Evolutionary conservation across 371 early-diverging fungal species (phyloP).

Genomic region (Zopfochytrium polystomum): DNA sequence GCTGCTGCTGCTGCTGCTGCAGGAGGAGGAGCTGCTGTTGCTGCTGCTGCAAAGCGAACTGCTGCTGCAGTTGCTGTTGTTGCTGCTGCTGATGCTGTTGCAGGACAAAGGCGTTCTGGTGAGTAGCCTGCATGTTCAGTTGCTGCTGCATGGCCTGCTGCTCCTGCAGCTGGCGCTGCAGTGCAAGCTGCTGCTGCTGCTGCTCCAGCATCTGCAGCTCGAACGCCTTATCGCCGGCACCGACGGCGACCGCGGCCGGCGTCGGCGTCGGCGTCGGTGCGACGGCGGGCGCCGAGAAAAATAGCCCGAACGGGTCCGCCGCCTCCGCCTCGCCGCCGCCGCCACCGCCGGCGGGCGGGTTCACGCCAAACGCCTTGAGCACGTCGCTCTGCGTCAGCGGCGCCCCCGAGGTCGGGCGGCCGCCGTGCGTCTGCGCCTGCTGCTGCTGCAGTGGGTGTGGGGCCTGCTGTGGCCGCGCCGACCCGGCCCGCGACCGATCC

Average conservation of each 20-base stretch:
- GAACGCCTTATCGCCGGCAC: too few relatives aligned
- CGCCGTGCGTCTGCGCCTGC: too few relatives aligned
- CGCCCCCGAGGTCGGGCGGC: too few relatives aligned
- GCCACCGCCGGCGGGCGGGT: background rate
- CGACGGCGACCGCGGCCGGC: background rate
- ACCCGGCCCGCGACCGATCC: too few relatives aligned
- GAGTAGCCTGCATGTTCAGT: slow-evolving; percentile 1
- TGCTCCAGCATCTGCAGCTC: background rate
- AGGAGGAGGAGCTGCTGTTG: slow-evolving; percentile 5
- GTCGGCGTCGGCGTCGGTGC: too few relatives aligned
- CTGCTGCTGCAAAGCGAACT: background rate
- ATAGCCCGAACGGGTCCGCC: background rate
- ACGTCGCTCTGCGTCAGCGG: too few relatives aligned
- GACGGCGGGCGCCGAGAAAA: background rate
- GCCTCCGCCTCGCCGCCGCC: too few relatives aligned
- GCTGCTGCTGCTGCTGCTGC: slow-evolving; percentile 25
- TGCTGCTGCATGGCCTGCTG: background rate
- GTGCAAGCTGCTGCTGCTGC: background rate
- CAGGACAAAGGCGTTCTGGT: slow-evolving; percentile 27
- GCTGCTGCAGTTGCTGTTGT: slow-evolving; percentile 15
- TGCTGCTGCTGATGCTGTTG: slow-evolving; percentile 23
- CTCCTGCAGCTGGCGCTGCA: slow-evolving; percentile 23
- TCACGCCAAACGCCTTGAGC: too few relatives aligned
- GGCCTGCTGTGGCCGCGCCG: too few relatives aligned
- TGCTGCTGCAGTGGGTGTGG: too few relatives aligned